Conservation (phyloP, 2,329 filamentous ascomycete species). For the Cytospora schulzeri region DNA sequence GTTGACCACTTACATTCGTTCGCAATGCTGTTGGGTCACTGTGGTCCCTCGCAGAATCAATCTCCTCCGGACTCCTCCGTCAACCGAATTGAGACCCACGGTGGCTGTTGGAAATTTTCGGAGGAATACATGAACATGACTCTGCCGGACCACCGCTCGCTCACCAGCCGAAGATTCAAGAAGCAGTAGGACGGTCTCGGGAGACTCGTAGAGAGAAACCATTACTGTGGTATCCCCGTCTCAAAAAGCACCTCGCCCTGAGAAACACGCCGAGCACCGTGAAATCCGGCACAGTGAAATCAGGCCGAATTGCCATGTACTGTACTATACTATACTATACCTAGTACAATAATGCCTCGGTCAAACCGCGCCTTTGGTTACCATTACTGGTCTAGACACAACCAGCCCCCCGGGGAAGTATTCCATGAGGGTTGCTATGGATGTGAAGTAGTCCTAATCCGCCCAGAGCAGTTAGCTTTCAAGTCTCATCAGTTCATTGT, state of each 20-base stretch:
- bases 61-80: slow-evolving; percentile 16
- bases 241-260: neutral
- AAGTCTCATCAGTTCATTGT: neutral
- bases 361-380: neutral
- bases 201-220: neutral
- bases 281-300: neutral
- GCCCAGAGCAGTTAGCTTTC: neutral
- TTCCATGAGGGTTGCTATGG: neutral
- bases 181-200: slow-evolving; percentile 7
- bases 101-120: slow-evolving; percentile 12
- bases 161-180: neutral
- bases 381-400: neutral
- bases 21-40: neutral
- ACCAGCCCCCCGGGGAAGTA: neutral
- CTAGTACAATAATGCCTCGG: neutral
- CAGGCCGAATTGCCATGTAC: neutral
- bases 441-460: neutral
- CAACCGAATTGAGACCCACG: slow-evolving; percentile 17
- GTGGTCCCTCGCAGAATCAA: slow-evolving; percentile 1
- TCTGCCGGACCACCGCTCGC: slow-evolving; percentile 1
- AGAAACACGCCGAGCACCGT: neutral
- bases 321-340: neutral
- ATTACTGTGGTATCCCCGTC: neutral
- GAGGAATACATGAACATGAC: slow-evolving; percentile 18
- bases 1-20: neutral